These are phyloP conservation scores for Chrysosporium queenslandicum DNA, from an alignment of 2,329 filamentous ascomycete genomes.

Conservation along the genomic window DNA sequence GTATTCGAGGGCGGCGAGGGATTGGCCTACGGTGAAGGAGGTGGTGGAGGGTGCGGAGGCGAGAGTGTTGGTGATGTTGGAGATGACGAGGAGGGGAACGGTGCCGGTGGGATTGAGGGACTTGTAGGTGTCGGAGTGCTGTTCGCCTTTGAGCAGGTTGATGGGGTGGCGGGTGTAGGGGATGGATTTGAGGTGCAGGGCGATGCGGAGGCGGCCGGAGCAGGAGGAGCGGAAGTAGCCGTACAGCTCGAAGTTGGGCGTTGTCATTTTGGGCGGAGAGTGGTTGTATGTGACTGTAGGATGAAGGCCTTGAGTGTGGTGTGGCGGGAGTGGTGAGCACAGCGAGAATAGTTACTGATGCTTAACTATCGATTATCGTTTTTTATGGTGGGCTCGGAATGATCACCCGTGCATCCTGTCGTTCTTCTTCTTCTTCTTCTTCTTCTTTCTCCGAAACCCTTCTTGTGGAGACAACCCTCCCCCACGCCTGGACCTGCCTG, in stretches of 20 bases:
- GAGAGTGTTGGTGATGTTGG: conserved; percentile 10
- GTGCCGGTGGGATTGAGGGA: conserved; percentile 45
- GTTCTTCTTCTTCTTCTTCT: not conserved
- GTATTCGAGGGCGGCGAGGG: conserved; percentile 52
- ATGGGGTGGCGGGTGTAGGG: conserved; percentile 40
- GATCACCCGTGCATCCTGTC: too few relatives aligned
- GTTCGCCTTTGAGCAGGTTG: conserved; percentile 48
- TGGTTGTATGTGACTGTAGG: not conserved
- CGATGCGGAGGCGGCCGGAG: conserved; percentile 52
- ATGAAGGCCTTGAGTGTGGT: not conserved
- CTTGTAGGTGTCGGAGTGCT: conserved; percentile 39
- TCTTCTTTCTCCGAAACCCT: not conserved
- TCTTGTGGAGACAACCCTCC: too few relatives aligned
- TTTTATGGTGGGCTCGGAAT: too few relatives aligned
- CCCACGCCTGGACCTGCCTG: too few relatives aligned
- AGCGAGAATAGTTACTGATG: not conserved
- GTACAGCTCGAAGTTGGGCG: conserved; percentile 37
- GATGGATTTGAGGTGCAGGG: conserved; percentile 47
- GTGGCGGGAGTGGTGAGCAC: not conserved
- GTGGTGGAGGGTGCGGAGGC: not conserved
- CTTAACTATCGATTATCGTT: not conserved
- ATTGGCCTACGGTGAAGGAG: conserved; percentile 44
- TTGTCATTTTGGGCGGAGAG: conserved; percentile 7
- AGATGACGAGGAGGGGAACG: conserved; percentile 45
- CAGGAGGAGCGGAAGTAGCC: conserved; percentile 56